phyloP scores from a whole-genome alignment of 139 green algal species.

The Trebouxia sp. region DNA sequence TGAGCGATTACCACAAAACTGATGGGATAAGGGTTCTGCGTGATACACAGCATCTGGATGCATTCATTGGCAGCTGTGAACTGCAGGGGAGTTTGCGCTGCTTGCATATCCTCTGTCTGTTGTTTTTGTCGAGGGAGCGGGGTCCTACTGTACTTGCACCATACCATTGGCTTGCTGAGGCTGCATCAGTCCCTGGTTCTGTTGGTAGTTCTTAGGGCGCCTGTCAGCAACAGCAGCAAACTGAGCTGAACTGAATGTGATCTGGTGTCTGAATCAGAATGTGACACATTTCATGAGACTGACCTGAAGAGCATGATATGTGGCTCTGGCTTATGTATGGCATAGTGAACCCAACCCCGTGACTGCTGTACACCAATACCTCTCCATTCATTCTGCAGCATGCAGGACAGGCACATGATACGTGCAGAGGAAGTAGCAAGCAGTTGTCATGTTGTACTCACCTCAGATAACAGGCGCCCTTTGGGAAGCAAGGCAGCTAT shows the following conservation, averaged over 20 bases:
- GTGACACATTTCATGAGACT: not conserved
- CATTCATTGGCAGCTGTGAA: too few species aligned
- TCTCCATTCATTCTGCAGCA: slow-evolving; percentile 89
- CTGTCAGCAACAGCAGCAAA: slow-evolving; percentile 33
- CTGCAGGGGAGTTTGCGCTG: too few species aligned
- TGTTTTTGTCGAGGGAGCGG: too few species aligned
- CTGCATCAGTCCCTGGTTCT: slow-evolving; percentile 17
- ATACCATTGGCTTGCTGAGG: slow-evolving; percentile 1
- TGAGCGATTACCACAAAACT: too few species aligned
- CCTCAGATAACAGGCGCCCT: slow-evolving; percentile 89
- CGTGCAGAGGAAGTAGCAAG: not conserved
- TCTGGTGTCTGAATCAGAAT: not conserved
- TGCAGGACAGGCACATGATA: not conserved
- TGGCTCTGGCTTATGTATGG: slow-evolving; percentile 91
- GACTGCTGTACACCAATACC: slow-evolving; percentile 96
- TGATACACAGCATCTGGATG: not conserved
- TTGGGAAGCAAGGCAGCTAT: slow-evolving; percentile 91
- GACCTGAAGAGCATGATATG: slow-evolving; percentile 98
- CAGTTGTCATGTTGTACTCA: slow-evolving; percentile 41
- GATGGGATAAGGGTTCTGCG: too few species aligned
- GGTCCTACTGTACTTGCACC: slow-evolving; percentile 19
- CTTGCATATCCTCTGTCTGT: too few species aligned
- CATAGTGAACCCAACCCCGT: slow-evolving; percentile 96
- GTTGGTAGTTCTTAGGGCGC: slow-evolving; percentile 62
- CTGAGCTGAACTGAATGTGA: not conserved